Evolutionary conservation across 78 protist genomes (phyloP).

Genomic region (Trichosphaerium sp.): DNA sequence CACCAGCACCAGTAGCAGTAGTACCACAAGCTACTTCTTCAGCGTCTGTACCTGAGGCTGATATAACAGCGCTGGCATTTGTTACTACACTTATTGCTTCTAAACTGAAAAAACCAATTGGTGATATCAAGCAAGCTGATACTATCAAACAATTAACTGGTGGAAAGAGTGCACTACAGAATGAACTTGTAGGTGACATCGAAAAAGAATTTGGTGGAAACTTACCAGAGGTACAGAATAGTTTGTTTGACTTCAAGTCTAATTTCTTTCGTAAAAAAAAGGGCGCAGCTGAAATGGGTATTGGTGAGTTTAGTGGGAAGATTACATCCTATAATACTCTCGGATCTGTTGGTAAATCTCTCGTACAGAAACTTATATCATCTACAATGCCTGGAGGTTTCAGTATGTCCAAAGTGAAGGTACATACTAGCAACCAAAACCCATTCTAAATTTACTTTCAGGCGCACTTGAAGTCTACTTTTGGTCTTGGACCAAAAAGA

Average conservation of each 20-base stretch:
- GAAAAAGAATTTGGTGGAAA: constrained; percentile 29
- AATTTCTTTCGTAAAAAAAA: too few relatives aligned
- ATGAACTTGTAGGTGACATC: constrained; percentile 53
- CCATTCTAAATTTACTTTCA: too few relatives aligned
- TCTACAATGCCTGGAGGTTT: constrained; percentile 23
- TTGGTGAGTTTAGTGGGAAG: constrained; percentile 1
- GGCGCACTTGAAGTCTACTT: neutral
- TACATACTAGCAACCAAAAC: neutral
- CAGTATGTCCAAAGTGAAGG: constrained; percentile 3
- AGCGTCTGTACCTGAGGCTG: constrained; percentile 18
- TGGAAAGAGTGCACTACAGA: constrained; percentile 48
- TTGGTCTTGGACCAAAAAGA: constrained; percentile 3
- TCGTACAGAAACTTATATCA: constrained; percentile 1
- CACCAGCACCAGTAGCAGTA: too few relatives aligned
- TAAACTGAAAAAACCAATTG: neutral
- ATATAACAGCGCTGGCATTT: constrained; percentile 2
- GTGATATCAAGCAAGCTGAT: neutral
- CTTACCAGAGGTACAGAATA: too few relatives aligned
- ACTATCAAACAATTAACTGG: constrained; percentile 29
- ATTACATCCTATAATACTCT: too few relatives aligned
- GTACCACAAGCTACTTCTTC: too few relatives aligned
- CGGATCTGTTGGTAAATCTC: too few relatives aligned
- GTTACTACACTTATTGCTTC: constrained; percentile 18
- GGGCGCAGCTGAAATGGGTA: neutral
- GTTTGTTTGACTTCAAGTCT: too few relatives aligned